Conservation (phyloP, 139 green algal species). For the Tetradesmus lagerheimii region DNA sequence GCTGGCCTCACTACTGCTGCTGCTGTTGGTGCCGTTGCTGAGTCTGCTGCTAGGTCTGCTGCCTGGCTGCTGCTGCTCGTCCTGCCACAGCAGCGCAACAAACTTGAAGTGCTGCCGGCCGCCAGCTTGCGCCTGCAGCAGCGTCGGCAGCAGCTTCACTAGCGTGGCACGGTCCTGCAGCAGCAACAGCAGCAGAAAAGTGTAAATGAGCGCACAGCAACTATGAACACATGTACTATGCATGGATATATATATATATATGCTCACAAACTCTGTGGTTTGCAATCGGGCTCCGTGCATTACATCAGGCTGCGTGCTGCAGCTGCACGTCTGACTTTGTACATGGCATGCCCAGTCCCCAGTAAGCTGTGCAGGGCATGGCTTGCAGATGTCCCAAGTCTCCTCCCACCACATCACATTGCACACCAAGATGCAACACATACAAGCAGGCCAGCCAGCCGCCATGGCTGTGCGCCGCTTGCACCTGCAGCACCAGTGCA, state of each 20-base stretch:
- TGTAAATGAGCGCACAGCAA: neutral
- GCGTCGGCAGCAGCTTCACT: slow-evolving; percentile 65
- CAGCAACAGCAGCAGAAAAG: slow-evolving; percentile 55
- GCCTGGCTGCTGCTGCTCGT: neutral
- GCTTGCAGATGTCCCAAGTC: too few species aligned
- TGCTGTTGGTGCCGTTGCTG: neutral
- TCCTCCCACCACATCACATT: too few species aligned
- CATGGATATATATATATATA: too few species aligned
- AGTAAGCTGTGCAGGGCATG: too few species aligned
- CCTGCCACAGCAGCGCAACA: slow-evolving; percentile 83
- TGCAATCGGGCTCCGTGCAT: too few species aligned
- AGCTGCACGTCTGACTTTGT: too few species aligned
- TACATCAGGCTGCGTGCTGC: too few species aligned
- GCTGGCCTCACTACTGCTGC: neutral
- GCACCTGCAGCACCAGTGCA: slow-evolving; percentile 68
- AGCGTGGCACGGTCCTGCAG: slow-evolving; percentile 84
- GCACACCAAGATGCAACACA: too few species aligned
- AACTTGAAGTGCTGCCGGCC: slow-evolving; percentile 64
- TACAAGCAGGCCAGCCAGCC: too few species aligned
- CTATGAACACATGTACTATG: neutral
- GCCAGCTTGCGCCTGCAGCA: slow-evolving; percentile 40
- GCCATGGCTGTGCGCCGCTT: too few species aligned
- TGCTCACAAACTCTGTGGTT: too few species aligned
- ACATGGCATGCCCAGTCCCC: too few species aligned
- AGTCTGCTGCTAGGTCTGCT: neutral